These are phyloP conservation scores for Curvularia sp. DNA, from an alignment of 2,329 filamentous ascomycete species.

Conservation along the genomic window DNA sequence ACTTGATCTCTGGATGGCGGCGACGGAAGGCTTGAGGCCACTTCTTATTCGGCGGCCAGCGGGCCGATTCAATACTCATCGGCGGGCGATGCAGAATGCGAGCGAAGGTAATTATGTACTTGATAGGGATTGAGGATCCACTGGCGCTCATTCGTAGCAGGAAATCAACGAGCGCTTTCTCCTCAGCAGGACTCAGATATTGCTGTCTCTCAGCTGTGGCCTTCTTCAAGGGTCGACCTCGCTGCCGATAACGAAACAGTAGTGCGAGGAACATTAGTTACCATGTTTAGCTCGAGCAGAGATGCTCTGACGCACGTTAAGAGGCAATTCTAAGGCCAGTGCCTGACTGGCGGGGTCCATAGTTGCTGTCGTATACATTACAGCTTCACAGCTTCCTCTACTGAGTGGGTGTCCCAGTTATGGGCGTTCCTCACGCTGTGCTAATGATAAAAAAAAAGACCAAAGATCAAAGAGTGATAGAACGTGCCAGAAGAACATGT, in stretches of 20 bases:
- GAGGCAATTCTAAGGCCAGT: too few relatives aligned
- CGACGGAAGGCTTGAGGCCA: not conserved
- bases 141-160: not conserved
- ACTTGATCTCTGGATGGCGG: not conserved
- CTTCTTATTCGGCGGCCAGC: not conserved
- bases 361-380: too few relatives aligned
- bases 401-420: not conserved
- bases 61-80: not conserved
- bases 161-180: not conserved
- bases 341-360: too few relatives aligned
- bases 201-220: constrained; percentile 1
- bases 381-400: not conserved
- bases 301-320: too few relatives aligned
- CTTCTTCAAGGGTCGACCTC: not conserved
- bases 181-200: not conserved
- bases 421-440: not conserved
- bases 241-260: too few relatives aligned
- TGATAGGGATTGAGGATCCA: not conserved
- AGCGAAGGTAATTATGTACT: not conserved
- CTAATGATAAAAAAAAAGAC: constrained; percentile 1
- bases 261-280: too few relatives aligned
- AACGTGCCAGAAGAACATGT: not conserved
- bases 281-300: not conserved
- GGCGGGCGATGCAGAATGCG: constrained; percentile 1
- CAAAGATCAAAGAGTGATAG: not conserved